Conservation (phyloP, 495 filamentous ascomycete genomes). For the Neurospora intermedia region DNA sequence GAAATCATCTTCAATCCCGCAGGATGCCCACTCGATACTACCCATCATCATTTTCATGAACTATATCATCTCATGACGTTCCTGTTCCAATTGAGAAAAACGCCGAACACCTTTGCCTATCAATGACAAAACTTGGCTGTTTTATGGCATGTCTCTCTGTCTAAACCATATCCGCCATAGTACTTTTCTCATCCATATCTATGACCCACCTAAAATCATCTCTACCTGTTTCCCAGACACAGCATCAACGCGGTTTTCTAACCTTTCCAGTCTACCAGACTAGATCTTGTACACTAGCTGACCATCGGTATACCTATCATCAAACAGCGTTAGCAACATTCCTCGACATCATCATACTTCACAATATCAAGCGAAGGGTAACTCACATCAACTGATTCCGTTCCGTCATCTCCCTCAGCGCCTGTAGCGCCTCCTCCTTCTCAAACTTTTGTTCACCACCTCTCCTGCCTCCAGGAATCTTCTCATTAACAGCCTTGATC, state of each 20-base stretch:
- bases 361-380: not conserved
- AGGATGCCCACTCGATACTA: not conserved
- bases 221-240: not conserved
- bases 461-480: slow-evolving; percentile 34
- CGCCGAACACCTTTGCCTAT: not conserved
- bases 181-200: not conserved
- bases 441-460: slow-evolving; percentile 41
- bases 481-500: slow-evolving; percentile 68
- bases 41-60: not conserved
- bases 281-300: slow-evolving; percentile 38
- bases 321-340: slow-evolving; percentile 16
- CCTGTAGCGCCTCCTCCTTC: slow-evolving; percentile 61
- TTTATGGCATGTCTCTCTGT: not conserved
- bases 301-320: slow-evolving; percentile 33
- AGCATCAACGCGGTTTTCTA: not conserved
- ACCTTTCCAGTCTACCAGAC: not conserved
- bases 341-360: not conserved
- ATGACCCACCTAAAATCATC: not conserved
- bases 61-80: not conserved
- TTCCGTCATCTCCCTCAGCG: slow-evolving; percentile 67
- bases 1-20: not conserved
- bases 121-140: not conserved
- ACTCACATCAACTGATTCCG: slow-evolving; percentile 90
- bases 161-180: not conserved
- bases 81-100: not conserved